A percentile compares a stretch with the other conserved stretches of the same genome.
Evolutionary conservation across 805 yeast species (phyloP).

Genomic region (Saccharomycopsis olivae): DNA sequence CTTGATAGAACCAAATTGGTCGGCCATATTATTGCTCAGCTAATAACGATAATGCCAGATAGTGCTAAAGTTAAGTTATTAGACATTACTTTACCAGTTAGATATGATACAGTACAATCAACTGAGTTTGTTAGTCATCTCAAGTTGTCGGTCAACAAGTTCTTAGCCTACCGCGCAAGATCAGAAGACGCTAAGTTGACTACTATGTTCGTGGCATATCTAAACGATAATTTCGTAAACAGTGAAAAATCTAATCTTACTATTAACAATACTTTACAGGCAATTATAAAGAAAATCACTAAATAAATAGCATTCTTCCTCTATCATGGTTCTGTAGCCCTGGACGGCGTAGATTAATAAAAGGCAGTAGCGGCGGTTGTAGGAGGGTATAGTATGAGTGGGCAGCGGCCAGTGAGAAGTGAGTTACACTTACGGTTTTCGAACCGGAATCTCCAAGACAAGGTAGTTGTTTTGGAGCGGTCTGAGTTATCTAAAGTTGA

Average conservation of each 20-base stretch:
- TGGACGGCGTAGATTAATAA: too few species aligned
- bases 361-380: too few species aligned
- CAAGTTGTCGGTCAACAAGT: conserved; percentile 63
- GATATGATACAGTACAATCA: conserved; percentile 34
- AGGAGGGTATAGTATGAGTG: too few species aligned
- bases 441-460: conserved; percentile 30
- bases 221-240: conserved; percentile 18
- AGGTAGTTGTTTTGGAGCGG: not conserved
- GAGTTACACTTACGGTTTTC: conserved; percentile 33
- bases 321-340: too few species aligned
- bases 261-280: conserved; percentile 20
- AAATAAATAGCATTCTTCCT: not conserved
- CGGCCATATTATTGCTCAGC: conserved; percentile 48
- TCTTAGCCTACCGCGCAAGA: conserved; percentile 42
- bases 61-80: conserved; percentile 32
- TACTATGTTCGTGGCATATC: conserved; percentile 25
- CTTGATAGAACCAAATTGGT: conserved; percentile 61
- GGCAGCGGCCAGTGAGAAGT: too few species aligned
- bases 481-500: conserved; percentile 26
- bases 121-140: conserved; percentile 45
- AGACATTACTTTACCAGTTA: conserved; percentile 59
- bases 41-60: conserved; percentile 33
- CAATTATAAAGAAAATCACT: conserved; percentile 23
- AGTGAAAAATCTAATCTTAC: conserved; percentile 22
- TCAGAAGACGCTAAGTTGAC: conserved; percentile 29